Evolutionary conservation across 1,139 yeast species (phyloP).

Genomic region (Zygosaccharomyces pseudobailii): DNA sequence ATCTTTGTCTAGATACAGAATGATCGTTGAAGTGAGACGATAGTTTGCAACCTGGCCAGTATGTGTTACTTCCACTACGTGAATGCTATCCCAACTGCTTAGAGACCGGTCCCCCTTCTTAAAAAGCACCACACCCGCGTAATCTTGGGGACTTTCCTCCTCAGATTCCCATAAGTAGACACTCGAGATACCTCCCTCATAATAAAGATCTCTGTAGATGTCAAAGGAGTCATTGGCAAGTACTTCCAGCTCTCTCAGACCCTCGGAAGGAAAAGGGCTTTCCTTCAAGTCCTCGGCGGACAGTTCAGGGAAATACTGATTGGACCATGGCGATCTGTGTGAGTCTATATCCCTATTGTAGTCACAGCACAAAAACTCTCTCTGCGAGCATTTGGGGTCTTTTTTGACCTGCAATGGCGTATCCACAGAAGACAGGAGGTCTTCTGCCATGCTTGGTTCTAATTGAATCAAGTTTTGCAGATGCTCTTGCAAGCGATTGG

Average conservation of each 20-base stretch:
- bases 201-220: slow-evolving; percentile 85
- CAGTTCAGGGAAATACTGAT: slow-evolving; percentile 63
- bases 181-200: slow-evolving; percentile 87
- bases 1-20: slow-evolving; percentile 55
- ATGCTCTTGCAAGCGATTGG: slow-evolving; percentile 60
- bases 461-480: slow-evolving; percentile 65
- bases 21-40: slow-evolving; percentile 82
- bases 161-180: slow-evolving; percentile 83
- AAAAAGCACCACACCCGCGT: slow-evolving; percentile 88
- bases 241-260: slow-evolving; percentile 67
- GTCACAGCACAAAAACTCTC: slow-evolving; percentile 79
- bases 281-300: slow-evolving; percentile 52
- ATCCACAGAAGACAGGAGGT: slow-evolving; percentile 80
- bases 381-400: slow-evolving; percentile 45
- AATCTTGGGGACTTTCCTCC: slow-evolving; percentile 44
- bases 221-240: slow-evolving; percentile 90
- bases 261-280: slow-evolving; percentile 67
- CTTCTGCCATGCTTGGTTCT: slow-evolving; percentile 83
- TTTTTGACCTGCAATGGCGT: slow-evolving; percentile 63
- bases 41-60: slow-evolving; percentile 46
- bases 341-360: slow-evolving; percentile 94
- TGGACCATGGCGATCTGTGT: slow-evolving; percentile 88
- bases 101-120: slow-evolving; percentile 53
- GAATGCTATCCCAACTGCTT: slow-evolving; percentile 88
- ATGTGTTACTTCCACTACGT: slow-evolving; percentile 75